Evolutionary conservation across 2,329 filamentous ascomycete species (phyloP).

Genomic region (Colletotrichum sp.): DNA sequence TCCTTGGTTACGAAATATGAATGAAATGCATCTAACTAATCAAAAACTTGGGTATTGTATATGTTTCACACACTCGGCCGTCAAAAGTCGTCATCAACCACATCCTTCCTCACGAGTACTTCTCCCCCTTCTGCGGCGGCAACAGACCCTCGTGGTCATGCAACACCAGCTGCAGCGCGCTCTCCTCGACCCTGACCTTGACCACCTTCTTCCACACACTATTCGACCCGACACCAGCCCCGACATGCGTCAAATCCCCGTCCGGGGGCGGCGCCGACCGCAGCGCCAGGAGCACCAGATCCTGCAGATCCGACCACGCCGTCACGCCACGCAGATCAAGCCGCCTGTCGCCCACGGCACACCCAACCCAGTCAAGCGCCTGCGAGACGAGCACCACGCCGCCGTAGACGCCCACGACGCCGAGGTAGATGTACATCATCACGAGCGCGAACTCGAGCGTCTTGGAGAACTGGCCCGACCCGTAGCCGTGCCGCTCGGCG

Average conservation of each 20-base stretch:
- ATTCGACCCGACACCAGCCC: background rate
- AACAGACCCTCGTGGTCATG: background rate
- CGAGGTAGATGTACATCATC: constrained; percentile 8
- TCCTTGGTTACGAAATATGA: background rate
- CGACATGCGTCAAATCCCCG: background rate
- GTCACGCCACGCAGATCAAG: background rate
- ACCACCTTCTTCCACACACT: background rate
- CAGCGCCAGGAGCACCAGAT: background rate
- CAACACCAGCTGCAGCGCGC: background rate
- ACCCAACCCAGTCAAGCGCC: background rate
- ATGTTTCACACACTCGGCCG: background rate
- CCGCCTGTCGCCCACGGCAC: background rate
- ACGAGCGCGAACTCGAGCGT: background rate
- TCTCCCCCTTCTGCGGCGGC: background rate
- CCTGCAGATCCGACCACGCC: background rate
- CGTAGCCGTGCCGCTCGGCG: background rate
- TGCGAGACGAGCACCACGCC: background rate
- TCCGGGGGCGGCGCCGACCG: background rate
- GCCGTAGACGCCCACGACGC: background rate
- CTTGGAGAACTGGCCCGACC: background rate
- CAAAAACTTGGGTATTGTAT: background rate
- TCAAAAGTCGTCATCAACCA: background rate
- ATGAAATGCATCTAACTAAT: background rate
- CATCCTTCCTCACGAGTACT: background rate
- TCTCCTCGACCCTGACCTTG: background rate